Evolutionary conservation across 78 protist species (phyloP).

Genomic region (Polysphondylium violaceum): DNA sequence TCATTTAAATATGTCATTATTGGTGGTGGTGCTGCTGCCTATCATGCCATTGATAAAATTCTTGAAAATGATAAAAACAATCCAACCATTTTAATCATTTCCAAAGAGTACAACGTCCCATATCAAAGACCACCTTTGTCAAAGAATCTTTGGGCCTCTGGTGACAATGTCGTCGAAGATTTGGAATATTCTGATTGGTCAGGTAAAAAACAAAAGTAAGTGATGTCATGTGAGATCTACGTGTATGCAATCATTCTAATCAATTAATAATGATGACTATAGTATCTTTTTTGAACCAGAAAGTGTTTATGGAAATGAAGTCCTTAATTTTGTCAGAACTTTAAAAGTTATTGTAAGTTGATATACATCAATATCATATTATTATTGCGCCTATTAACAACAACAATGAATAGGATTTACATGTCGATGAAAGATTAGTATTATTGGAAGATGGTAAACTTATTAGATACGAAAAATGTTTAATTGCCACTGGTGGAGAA

Average conservation of each 20-base stretch:
- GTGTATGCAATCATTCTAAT: not conserved
- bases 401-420: constrained; percentile 27
- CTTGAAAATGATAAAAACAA: constrained; percentile 65
- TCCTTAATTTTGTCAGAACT: constrained; percentile 50
- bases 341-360: constrained; percentile 49
- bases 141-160: constrained; percentile 89
- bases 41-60: constrained; percentile 84
- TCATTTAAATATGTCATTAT: constrained; percentile 85
- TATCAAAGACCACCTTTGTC: constrained; percentile 92
- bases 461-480: constrained; percentile 73
- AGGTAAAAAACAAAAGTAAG: constrained; percentile 33
- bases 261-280: not conserved
- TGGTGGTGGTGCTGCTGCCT: constrained; percentile 94
- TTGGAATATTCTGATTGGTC: constrained; percentile 64
- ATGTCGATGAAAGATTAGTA: constrained; percentile 51
- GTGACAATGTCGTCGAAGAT: constrained; percentile 14
- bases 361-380: not conserved
- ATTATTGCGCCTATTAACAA: not conserved
- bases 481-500: constrained; percentile 92
- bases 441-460: constrained; percentile 82
- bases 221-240: not conserved
- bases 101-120: constrained; percentile 82
- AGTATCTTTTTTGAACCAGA: constrained; percentile 52
- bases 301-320: constrained; percentile 62
- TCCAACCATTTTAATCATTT: constrained; percentile 76